These are phyloP conservation scores for Sarocladium oryzae DNA, from an alignment of 2,329 filamentous ascomycete genomes.

Conservation along the genomic window DNA sequence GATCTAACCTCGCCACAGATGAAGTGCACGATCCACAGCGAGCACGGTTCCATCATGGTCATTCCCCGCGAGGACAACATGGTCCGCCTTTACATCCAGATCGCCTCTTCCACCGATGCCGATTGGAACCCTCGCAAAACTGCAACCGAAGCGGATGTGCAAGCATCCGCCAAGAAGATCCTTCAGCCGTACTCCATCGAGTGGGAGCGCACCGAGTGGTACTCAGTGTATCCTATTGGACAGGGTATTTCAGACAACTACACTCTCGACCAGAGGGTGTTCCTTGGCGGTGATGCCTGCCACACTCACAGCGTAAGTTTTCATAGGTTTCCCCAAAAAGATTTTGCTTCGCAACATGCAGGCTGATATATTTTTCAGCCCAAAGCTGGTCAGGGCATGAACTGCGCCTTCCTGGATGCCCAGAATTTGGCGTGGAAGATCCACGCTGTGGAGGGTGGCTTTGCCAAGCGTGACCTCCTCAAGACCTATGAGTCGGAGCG, in stretches of 20 bases:
- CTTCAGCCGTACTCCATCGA: slow-evolving; percentile 60
- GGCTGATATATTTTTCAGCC: slow-evolving; percentile 39
- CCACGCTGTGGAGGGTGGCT: slow-evolving; percentile 78
- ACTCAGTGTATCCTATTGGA: slow-evolving; percentile 69
- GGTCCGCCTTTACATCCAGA: slow-evolving; percentile 65
- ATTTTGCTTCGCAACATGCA: slow-evolving; percentile 21
- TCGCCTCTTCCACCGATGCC: slow-evolving; percentile 52
- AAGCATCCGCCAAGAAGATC: slow-evolving; percentile 58
- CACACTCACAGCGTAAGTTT: slow-evolving; percentile 65
- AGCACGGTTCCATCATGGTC: slow-evolving; percentile 70
- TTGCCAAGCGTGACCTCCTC: slow-evolving; percentile 68
- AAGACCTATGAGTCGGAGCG: slow-evolving; percentile 84
- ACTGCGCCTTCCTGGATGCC: slow-evolving; percentile 72
- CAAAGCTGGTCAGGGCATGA: slow-evolving; percentile 76
- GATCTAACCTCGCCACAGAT: slow-evolving; percentile 31
- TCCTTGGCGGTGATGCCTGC: slow-evolving; percentile 71
- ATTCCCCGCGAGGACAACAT: slow-evolving; percentile 66
- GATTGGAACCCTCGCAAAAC: slow-evolving; percentile 57
- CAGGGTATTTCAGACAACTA: slow-evolving; percentile 66
- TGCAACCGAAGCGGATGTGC: slow-evolving; percentile 57
- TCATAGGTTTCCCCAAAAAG: too few species aligned
- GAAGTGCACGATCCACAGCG: slow-evolving; percentile 71
- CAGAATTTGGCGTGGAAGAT: slow-evolving; percentile 96
- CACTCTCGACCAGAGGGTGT: slow-evolving; percentile 62
- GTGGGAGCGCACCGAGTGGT: slow-evolving; percentile 66